A percentile compares a stretch with the other conserved stretches of the same genome.
These are phyloP conservation scores for Phaeotremella skinneri DNA, from an alignment of 768 basidiomycete genomes.

Conservation along the genomic window DNA sequence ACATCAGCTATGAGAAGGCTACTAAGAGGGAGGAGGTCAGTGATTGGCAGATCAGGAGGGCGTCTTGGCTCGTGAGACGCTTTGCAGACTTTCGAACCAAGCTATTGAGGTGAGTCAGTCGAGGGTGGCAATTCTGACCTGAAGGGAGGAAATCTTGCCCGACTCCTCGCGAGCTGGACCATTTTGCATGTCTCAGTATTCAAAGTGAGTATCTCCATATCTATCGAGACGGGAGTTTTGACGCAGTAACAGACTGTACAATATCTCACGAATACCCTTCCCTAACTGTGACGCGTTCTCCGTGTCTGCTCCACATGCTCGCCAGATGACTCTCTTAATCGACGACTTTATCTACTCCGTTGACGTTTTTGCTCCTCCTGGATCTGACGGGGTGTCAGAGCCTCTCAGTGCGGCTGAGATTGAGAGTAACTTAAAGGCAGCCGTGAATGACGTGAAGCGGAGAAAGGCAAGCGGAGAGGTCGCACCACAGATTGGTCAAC, in stretches of 20 bases:
- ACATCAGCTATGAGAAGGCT: slow-evolving; percentile 21
- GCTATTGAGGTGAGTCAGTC: slow-evolving; percentile 60
- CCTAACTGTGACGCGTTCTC: slow-evolving; percentile 64
- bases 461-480: slow-evolving; percentile 58
- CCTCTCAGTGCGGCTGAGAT: slow-evolving; percentile 54
- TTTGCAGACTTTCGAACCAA: slow-evolving; percentile 50
- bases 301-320: slow-evolving; percentile 56
- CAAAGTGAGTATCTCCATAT: slow-evolving; percentile 41
- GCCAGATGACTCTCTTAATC: slow-evolving; percentile 66
- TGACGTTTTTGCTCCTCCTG: slow-evolving; percentile 57
- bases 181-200: slow-evolving; percentile 55
- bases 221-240: background rate
- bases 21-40: slow-evolving; percentile 55
- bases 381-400: slow-evolving; percentile 43
- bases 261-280: slow-evolving; percentile 71
- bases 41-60: slow-evolving; percentile 79
- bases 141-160: slow-evolving; percentile 67
- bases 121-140: slow-evolving; percentile 2
- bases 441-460: slow-evolving; percentile 64
- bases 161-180: slow-evolving; percentile 71
- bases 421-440: slow-evolving; percentile 56
- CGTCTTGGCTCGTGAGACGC: slow-evolving; percentile 65
- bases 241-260: slow-evolving; percentile 58
- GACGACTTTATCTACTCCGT: slow-evolving; percentile 78
- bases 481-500: slow-evolving; percentile 64